Base-by-base conservation (phyloP, 768 basidiomycete genomes). In the Mycena polygramma region DNA sequence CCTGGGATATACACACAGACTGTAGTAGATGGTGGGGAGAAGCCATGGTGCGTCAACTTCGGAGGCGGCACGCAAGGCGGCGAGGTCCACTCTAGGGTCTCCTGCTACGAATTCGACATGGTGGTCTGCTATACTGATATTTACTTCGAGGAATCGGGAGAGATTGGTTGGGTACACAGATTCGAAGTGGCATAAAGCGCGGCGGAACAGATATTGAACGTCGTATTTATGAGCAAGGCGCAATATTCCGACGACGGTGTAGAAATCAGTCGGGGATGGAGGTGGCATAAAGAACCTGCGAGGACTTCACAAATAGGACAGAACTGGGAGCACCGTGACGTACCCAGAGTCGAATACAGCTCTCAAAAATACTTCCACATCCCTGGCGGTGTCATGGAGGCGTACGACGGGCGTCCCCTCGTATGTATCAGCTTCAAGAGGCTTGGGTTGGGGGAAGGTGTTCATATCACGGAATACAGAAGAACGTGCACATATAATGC, bases 101-200 rank as follows among this genome's bases (percentile, higher is more conserved):
- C 8, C 17, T 36, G 17, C 1, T 49, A n/a, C 10, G 10, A 30
- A 35, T 4, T 51, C 36, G 9, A 61, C 4, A 14, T 51, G 35
- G 30, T 83, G 80, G 4, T 77, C 37, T 19, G 20, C 15, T 11
- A 17, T 13, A 6, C 14, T 15, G 24, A 30, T 30, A 30, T 30
- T 30, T 30, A 30, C 30, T 30, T 30, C 30, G 9, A 54, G 53
- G 35, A 54, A 54, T 7, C 20, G 7, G 17, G 15, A 10, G 17
- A 54, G 35, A 9, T 36, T 4, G 35, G 35, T 54, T 7, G 53
- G 35, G 19, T 54, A 54, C 9, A 54, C 11, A 3, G 53, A 15
- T 9, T 37, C 55, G 7, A 57, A 6, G 55, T 57, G 55, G 13
- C 6, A 20, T 17, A 57, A 15, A 13, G 55, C 55, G 9, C 55